Evolutionary conservation across 2,329 filamentous ascomycete genomes (phyloP), one percentile per base, ranked within the genome.

Genomic region (Pseudocercospora macadamiae): DNA sequence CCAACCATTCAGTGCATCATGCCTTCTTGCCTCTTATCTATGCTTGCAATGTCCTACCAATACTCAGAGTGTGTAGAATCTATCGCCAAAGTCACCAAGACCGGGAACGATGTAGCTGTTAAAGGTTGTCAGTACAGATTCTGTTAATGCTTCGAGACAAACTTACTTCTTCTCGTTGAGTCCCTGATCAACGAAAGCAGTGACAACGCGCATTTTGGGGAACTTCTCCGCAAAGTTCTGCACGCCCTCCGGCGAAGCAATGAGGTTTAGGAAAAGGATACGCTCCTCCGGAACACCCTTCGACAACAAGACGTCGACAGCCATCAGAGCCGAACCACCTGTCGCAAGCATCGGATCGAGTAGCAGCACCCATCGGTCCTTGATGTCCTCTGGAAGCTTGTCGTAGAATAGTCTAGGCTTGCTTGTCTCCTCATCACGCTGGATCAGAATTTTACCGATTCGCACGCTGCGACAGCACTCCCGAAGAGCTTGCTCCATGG

Each of bases 291-390:
- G 92, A 4, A 99, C 95, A 28, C 95, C 95, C 65, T 90, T 88
- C 36, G 87, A 87, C 73, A 90, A 96, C 66, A 99, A 82, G 2
- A 97, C 91, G 64, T 97, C 91, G 16, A 97, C 93, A 26, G 95
- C 95, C 90, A 99, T 96, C 57, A 92, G 95, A 53, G 95, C 95
- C 58, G 93, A 97, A 47, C 95, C 95, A 93, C 91, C 93, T 67
- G 95, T 99, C 58, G 95, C 95, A 77, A 99, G 93, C 95, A 99
- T 99, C n/a, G 95, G 95, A 73, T 99, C 95, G 45, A 99, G 79
- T 44, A 99, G 81, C 60, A 99, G 80, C 32, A 97, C 93, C 93
- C 95, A 99, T 74, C 95, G 83, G 55, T 93, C 85, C 21, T 89
- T 86, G 74, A 99, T 97, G 73, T 99, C 95, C 72, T 91, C 89